Evolutionary conservation across 2,329 filamentous ascomycete species (phyloP).

Genomic region (Penicillium sp.): DNA sequence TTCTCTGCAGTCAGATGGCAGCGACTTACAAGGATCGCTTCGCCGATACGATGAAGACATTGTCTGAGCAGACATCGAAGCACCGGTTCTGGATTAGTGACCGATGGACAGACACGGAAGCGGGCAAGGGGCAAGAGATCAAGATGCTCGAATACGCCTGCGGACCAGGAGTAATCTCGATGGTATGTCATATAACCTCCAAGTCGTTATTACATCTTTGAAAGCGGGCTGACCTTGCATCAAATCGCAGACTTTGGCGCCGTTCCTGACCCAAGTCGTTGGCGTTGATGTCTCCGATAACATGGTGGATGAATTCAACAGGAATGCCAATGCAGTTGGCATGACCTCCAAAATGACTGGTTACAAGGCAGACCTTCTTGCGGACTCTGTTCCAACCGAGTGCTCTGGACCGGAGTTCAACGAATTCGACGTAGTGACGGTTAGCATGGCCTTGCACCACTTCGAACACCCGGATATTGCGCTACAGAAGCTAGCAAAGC

Average conservation of each 20-base stretch:
- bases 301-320: constrained; percentile 67
- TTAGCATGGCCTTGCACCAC: constrained; percentile 63
- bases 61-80: constrained; percentile 53
- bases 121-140: constrained; percentile 32
- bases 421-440: constrained; percentile 63
- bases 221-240: constrained; percentile 22
- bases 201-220: neutral
- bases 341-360: constrained; percentile 54
- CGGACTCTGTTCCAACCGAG: constrained; percentile 48
- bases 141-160: constrained; percentile 71
- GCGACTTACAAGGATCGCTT: constrained; percentile 56
- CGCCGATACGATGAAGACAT: constrained; percentile 49
- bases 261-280: constrained; percentile 58
- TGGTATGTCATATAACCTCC: constrained; percentile 39
- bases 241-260: constrained; percentile 52
- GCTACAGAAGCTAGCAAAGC: constrained; percentile 55
- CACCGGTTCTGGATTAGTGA: constrained; percentile 60
- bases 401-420: constrained; percentile 60
- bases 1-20: constrained; percentile 46
- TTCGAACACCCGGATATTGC: constrained; percentile 61
- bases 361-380: constrained; percentile 55
- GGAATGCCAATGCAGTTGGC: constrained; percentile 50
- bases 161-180: constrained; percentile 63
- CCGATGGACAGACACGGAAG: constrained; percentile 44
- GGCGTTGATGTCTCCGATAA: constrained; percentile 67